A percentile compares a stretch with the other conserved stretches of the same genome.
These are phyloP conservation scores for Isabelozyma heimii DNA, from an alignment of 805 yeast species.

Conservation along the genomic window DNA sequence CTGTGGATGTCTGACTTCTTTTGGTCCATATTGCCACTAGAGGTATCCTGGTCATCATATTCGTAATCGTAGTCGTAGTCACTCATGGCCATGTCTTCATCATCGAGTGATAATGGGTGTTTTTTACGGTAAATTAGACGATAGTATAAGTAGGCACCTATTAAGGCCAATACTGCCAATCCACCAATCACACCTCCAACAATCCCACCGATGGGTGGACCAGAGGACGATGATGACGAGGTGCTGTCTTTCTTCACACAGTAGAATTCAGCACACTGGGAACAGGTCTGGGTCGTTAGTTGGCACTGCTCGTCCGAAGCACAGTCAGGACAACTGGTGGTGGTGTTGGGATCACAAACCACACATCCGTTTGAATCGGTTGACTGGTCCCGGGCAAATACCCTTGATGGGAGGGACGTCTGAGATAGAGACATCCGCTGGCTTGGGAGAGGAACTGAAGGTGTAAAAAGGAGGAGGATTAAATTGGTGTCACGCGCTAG, in stretches of 20 bases:
- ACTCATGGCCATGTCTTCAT: constrained; percentile 19
- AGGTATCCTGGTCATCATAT: constrained; percentile 6
- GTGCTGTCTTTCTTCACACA: constrained; percentile 15
- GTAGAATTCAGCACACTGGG: constrained; percentile 19
- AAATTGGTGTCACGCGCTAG: too few relatives aligned
- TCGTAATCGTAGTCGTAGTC: constrained; percentile 8
- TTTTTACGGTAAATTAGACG: constrained; percentile 30
- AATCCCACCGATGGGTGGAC: constrained; percentile 32
- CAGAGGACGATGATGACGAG: constrained; percentile 2
- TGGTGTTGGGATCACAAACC: constrained; percentile 23
- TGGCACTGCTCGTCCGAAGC: constrained; percentile 18
- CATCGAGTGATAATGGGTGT: constrained; percentile 25
- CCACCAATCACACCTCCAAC: constrained; percentile 45
- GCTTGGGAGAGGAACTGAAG: too few relatives aligned
- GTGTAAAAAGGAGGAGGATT: too few relatives aligned
- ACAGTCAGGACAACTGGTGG: constrained; percentile 26
- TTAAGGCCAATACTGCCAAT: constrained; percentile 20
- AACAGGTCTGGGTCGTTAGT: constrained; percentile 19
- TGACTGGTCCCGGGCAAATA: constrained; percentile 10
- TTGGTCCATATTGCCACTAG: background rate
- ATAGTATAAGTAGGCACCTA: constrained; percentile 26
- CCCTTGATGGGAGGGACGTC: background rate
- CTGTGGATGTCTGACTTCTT: background rate
- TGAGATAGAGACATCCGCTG: background rate
- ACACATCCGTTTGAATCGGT: constrained; percentile 31